Evolutionary conservation across 805 yeast species (phyloP), one percentile per base, ranked within the genome.

Genomic region (Metschnikowia similis): DNA sequence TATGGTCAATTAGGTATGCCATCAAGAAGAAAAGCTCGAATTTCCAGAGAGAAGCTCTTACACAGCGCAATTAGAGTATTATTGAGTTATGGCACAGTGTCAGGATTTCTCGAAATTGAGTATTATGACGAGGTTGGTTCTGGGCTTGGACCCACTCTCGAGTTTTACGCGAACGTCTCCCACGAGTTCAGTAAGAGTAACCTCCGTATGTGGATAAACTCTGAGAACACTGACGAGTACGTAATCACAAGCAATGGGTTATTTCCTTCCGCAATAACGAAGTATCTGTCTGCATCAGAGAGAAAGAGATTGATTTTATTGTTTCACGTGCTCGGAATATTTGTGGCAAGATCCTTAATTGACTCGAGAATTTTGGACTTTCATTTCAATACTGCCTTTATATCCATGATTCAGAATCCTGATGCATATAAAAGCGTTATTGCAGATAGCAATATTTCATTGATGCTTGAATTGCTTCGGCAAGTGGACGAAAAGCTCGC

Each of bases 121-220:
- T 92, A 87, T 60, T 82, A 77, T 54, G 90, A 85, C 56, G 99
- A 92, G 64, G 96, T 79, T 6, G 99, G 98, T n/a, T 85, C 96
- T 0, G 99, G 99, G 0, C 70, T 90, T 41, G 99, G 99, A 0
- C 99, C 99, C 3, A 92, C 99, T 0, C 72, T 91, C 55, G 99
- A 92, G 66, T 92, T 94, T 62, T 92, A 89, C 61, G 83, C 97
- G 0, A 72, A 76, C 13, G 89, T 88, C 1, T 89, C 97, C 0
- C 81, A 75, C 49, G 90, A 84, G 54, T 89, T 92, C 63, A 71
- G 85, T 1, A 75, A 71, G 55, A 76, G 74, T 45, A 74, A 74
- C 28, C 66, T 84, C 42, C 67, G 66, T 8, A 71, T 94, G 71
- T 92, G 98, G 98, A 76, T 95, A 56, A 42, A 49, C 2, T 66